phyloP scores from a whole-genome alignment of 2,329 filamentous ascomycete genomes.

The Aplosporella prunicola region DNA sequence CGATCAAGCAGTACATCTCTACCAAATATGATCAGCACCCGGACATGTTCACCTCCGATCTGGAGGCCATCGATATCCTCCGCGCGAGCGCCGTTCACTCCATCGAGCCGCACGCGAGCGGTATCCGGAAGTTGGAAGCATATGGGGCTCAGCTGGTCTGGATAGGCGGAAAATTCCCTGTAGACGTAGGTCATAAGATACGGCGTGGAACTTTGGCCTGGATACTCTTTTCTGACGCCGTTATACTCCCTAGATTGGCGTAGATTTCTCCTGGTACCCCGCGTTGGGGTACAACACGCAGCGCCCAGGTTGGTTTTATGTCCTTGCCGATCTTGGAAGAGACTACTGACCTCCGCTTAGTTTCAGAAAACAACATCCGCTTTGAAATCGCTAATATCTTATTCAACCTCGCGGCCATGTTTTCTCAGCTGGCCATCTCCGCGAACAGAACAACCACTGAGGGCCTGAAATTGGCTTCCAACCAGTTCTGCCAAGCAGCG shows the following conservation, averaged over 20 bases:
- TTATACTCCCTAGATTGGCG: conserved; percentile 58
- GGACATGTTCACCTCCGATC: conserved; percentile 87
- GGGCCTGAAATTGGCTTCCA: conserved; percentile 77
- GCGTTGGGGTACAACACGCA: conserved; percentile 83
- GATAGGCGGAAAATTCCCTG: conserved; percentile 90
- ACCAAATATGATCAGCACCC: conserved; percentile 98
- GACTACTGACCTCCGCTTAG: conserved; percentile 20
- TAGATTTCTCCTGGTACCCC: conserved; percentile 94
- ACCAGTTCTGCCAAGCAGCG: conserved; percentile 80
- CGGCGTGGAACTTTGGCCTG: neutral
- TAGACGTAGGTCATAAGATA: conserved; percentile 65
- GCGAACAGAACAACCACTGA: conserved; percentile 70
- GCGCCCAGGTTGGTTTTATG: conserved; percentile 44
- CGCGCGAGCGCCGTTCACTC: conserved; percentile 81
- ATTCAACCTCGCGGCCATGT: conserved; percentile 87
- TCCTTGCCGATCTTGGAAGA: conserved; percentile 1
- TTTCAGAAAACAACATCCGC: conserved; percentile 56
- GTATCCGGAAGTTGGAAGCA: conserved; percentile 75
- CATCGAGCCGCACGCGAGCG: conserved; percentile 77
- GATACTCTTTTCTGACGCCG: conserved; percentile 4
- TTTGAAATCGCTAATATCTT: conserved; percentile 88
- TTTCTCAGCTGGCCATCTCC: conserved; percentile 80
- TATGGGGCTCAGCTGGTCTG: conserved; percentile 91
- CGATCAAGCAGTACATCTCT: conserved; percentile 91
- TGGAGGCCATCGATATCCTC: conserved; percentile 74